Base-by-base conservation (phyloP, 805 yeast genomes). In the Hanseniaspora lindneri region DNA sequence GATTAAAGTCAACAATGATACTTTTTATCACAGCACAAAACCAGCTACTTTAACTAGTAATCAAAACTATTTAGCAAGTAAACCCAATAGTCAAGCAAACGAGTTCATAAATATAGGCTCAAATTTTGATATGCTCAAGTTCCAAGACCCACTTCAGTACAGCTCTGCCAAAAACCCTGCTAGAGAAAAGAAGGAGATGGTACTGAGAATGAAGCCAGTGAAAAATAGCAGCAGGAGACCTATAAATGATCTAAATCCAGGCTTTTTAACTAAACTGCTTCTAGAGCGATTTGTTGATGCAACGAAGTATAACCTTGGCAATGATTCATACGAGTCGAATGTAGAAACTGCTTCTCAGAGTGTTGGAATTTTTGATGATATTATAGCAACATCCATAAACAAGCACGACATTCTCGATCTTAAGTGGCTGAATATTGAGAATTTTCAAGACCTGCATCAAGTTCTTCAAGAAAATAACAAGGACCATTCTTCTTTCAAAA, bases 401-500 rank as follows among this genome's bases (percentile, higher is more conserved):
- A 17, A 39, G 11, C 17, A 36, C 20, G 49, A 37, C n/a, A 21
- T 36, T 8, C 13, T 21, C 3, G 49, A 46, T 9, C n/a, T 46
- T 9, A 46, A 39, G 14, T 46, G 49, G 49, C 36, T 46, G 4
- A 46, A 39, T 19, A 30, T 46, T 20, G 7, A 24, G 8, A 25
- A 30, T 13, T 27, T 19, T 32, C 49, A 39, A 10, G 29, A 33
- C n/a, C 23, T 46, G 19, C 16, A n/a, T 6, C 43, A 46, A 19
- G 39, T 39, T 17, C 19, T 46, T 16, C 49, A 46, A 20, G 43
- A 30, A 33, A 41, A 46, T 10, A 30, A 46, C 23, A 35, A 32
- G 25, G 33, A 46, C 8, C 42, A 39, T 16, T 13, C 17, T 13
- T 20, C 39, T 9, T 46, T 46, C n/a, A 46, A 32, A 25, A 24